phyloP scores from a whole-genome alignment of 2,329 filamentous ascomycete species.

The Acephala macrosclerotiorum region DNA sequence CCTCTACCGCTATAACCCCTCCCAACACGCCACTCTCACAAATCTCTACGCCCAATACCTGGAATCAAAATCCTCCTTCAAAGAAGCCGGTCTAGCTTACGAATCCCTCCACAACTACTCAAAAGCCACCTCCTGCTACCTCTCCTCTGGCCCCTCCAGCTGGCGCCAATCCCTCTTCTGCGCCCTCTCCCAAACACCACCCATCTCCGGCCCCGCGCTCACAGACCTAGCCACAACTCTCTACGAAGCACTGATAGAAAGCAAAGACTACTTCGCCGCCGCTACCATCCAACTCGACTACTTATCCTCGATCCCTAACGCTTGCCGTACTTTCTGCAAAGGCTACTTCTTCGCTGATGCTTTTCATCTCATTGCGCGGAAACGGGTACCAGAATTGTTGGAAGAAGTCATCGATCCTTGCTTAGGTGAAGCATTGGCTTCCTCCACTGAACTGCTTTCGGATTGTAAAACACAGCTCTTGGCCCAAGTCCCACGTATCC shows the following conservation, averaged over 20 bases:
- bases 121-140: slow-evolving; percentile 83
- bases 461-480: slow-evolving; percentile 88
- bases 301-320: slow-evolving; percentile 73
- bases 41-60: slow-evolving; percentile 82
- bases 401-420: slow-evolving; percentile 74
- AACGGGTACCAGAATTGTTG: slow-evolving; percentile 68
- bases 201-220: slow-evolving; percentile 67
- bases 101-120: slow-evolving; percentile 81
- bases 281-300: slow-evolving; percentile 85
- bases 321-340: slow-evolving; percentile 82
- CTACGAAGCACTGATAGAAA: slow-evolving; percentile 80
- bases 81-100: slow-evolving; percentile 89
- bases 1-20: slow-evolving; percentile 82
- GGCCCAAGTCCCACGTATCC: slow-evolving; percentile 85
- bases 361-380: slow-evolving; percentile 74
- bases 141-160: slow-evolving; percentile 74
- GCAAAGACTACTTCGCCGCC: slow-evolving; percentile 82
- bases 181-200: slow-evolving; percentile 70
- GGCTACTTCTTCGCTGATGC: slow-evolving; percentile 89
- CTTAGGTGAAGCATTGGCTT: slow-evolving; percentile 80
- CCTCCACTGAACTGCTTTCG: slow-evolving; percentile 88
- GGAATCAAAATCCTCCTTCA: slow-evolving; percentile 75
- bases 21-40: slow-evolving; percentile 72
- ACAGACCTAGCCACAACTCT: slow-evolving; percentile 74
- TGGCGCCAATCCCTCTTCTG: slow-evolving; percentile 92